Conservation (phyloP, 2,329 filamentous ascomycete genomes). For the Exophiala sideris region DNA sequence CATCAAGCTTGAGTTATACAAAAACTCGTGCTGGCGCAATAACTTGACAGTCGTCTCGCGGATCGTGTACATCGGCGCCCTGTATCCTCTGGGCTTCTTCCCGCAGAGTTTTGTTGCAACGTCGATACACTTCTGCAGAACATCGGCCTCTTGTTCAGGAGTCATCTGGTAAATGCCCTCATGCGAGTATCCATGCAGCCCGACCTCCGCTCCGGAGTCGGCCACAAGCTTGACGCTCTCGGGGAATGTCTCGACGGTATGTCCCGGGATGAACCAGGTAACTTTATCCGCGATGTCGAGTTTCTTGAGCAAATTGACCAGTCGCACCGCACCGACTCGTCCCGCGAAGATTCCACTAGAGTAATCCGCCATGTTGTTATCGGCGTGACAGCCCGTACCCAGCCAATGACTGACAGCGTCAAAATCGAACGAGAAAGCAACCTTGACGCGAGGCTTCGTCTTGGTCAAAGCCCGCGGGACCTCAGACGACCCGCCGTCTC, state of each 20-base stretch:
- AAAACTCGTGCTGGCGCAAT: constrained; percentile 40
- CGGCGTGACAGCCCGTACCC: constrained; percentile 48
- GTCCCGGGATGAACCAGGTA: constrained; percentile 52
- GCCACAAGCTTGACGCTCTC: constrained; percentile 17
- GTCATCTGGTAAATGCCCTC: constrained; percentile 70
- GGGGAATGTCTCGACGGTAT: constrained; percentile 50
- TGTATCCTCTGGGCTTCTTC: constrained; percentile 57
- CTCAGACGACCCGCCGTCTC: not conserved
- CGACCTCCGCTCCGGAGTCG: constrained; percentile 34
- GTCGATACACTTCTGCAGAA: constrained; percentile 70
- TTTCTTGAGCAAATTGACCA: constrained; percentile 49
- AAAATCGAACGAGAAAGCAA: constrained; percentile 46
- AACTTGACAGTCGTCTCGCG: constrained; percentile 40
- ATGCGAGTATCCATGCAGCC: constrained; percentile 66
- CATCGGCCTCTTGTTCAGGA: constrained; percentile 67
- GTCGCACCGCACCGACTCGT: constrained; percentile 49
- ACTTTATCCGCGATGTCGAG: constrained; percentile 39
- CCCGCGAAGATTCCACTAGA: constrained; percentile 50
- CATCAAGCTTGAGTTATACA: constrained; percentile 43
- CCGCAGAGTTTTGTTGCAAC: constrained; percentile 69
- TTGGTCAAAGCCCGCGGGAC: not conserved
- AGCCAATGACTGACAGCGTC: constrained; percentile 54
- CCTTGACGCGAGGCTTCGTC: constrained; percentile 25
- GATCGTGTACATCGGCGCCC: constrained; percentile 39
- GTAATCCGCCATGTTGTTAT: constrained; percentile 52